Percentiles rank a stretch among this genome's conserved stretches.
Conservation (phyloP, 768 basidiomycete species). For the Termitomyces sp. region DNA sequence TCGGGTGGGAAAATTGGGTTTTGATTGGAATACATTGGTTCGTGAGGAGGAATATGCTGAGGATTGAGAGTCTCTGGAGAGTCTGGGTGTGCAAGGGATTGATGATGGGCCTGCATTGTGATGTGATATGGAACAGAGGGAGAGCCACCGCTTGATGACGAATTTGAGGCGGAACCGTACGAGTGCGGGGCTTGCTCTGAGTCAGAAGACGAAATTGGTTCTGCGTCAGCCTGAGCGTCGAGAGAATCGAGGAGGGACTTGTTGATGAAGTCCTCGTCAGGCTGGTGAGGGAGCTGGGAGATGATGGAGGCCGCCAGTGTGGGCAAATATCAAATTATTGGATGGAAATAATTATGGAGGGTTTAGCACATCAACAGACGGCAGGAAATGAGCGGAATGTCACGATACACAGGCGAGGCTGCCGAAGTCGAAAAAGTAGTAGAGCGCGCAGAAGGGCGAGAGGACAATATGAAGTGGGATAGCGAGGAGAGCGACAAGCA, state of each 20-base stretch:
- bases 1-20: conserved; percentile 26
- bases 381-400: conserved; percentile 11
- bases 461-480: conserved; percentile 6
- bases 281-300: conserved; percentile 32
- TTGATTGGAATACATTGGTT: conserved; percentile 31
- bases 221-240: conserved; percentile 80
- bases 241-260: conserved; percentile 78
- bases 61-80: conserved; percentile 39
- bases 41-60: conserved; percentile 28
- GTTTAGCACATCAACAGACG: conserved; percentile 28
- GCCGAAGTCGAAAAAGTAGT: conserved; percentile 12
- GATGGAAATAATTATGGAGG: conserved; percentile 12
- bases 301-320: conserved; percentile 47
- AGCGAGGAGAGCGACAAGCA: conserved; percentile 13
- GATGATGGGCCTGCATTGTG: conserved; percentile 39
- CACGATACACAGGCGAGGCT: conserved; percentile 7
- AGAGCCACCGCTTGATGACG: conserved; percentile 43
- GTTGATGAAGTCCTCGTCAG: conserved; percentile 83
- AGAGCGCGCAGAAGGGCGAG: conserved; percentile 20
- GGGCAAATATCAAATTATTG: conserved; percentile 26
- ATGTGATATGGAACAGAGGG: conserved; percentile 53
- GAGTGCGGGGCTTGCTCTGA: conserved; percentile 42
- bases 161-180: conserved; percentile 45
- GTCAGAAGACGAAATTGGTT: conserved; percentile 54
- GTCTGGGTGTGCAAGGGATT: conserved; percentile 38